A percentile compares a stretch with the other conserved stretches of the same genome.
Evolutionary conservation across 345 rosid genomes (phyloP).

Genomic region (Streptanthus diversifolius): DNA sequence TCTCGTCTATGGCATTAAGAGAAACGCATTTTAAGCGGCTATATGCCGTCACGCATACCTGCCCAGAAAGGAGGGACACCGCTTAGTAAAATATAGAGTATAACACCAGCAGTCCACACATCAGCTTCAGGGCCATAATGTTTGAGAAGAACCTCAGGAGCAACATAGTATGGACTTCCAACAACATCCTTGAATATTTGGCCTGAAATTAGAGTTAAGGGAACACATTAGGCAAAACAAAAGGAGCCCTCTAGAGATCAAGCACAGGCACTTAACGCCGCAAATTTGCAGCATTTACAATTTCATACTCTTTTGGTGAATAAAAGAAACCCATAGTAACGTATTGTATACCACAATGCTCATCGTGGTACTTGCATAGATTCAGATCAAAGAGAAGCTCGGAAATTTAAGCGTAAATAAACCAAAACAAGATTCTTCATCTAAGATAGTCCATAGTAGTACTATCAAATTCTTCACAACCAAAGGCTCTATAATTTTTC

Average conservation of each 20-base stretch:
- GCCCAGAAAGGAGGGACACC: slow-evolving; percentile 99
- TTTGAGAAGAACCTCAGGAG: slow-evolving; percentile 96
- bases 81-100: slow-evolving; percentile 85
- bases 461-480: not conserved
- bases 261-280: not conserved
- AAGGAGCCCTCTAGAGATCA: not conserved
- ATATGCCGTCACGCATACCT: slow-evolving; percentile 42
- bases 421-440: not conserved
- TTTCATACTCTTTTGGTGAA: too few species aligned
- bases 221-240: slow-evolving; percentile 7
- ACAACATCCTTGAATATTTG: slow-evolving; percentile 92
- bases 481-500: not conserved
- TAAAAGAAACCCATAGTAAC: too few species aligned
- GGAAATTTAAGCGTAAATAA: not conserved
- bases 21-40: not conserved
- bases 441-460: not conserved
- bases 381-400: not conserved
- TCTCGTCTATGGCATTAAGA: not conserved
- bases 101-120: slow-evolving; percentile 99
- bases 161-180: slow-evolving; percentile 98
- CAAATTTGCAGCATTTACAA: not conserved
- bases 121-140: slow-evolving; percentile 96
- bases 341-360: too few species aligned
- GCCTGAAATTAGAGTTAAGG: slow-evolving; percentile 41
- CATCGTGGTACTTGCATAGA: not conserved